Evolutionary conservation across 441 rosid genomes (phyloP), one percentile per base, ranked within the genome.

Genomic region (Melastoma candidum): DNA sequence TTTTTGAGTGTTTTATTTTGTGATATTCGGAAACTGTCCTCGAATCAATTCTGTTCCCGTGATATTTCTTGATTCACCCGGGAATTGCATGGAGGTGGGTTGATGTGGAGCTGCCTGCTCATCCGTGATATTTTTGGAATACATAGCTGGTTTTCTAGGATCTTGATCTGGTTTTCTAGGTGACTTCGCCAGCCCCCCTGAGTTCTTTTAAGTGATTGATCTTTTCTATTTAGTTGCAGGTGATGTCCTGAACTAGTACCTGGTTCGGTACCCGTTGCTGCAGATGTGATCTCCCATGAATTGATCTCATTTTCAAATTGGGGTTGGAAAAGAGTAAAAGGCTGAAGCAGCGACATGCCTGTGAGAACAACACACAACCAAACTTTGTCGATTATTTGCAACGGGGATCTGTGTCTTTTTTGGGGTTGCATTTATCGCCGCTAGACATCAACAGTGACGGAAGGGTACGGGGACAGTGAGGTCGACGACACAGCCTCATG

Each of bases 401-500:
- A 74, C 48, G 72, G 3, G 78, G 71, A 50, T 78, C 95, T 0
- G 95, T 90, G 45, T 90, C 98, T 5, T 85, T 85, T 17, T 17
- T 17, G 27, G 98, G 98, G 25, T 71, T 90, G 57, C 93, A 90
- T 46, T 70, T 90, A 54, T 90, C 96, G 3, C 87, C 22, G 22
- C 22, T 90, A 26, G 87, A 83, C 55, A 83, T 83, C 69, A 66
- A 71, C 51, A 79, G 71, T 36, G 57, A 81, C 79, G 54, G 98
- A 90, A 74, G 98, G 95, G 47, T 87, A 93, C 25, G 98, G 98
- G 47, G 96, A 87, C 62, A 90, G 36, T 7, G 96, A 87, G 77
- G 84, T 87, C 17, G 87, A 87, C 57, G 95, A 90, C 54, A 78
- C 98, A 9, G 95, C 96, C 62, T 85, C 96, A 5, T 90, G 93